Base-by-base conservation (phyloP, 2,329 filamentous ascomycete species). In the Pseudopyricularia javanii region DNA sequence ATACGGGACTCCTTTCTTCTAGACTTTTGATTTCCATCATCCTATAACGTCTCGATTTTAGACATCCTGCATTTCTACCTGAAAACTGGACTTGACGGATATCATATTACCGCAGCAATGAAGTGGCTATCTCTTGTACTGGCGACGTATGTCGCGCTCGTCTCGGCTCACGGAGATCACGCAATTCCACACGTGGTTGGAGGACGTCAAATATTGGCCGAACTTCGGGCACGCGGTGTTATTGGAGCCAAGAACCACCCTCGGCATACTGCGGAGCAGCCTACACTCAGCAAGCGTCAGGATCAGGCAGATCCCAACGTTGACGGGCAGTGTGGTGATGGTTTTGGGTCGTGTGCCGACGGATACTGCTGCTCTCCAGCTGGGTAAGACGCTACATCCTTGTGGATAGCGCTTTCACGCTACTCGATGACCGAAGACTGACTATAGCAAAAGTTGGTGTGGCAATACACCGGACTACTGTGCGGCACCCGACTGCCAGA, bases 401-500 rank as follows among this genome's bases (percentile, higher is more conserved):
- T 3, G 30, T 32, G 15, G 34, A n/a, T n/a, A 15, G 43, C 17
- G 4, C 5, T 9, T 30, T 4, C 28, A 47, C 17, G 3, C 5
- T 11, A 20, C 14, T 17, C 37, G 53, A 58, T 59, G 52, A 60
- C 57, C 20, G 17, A 17, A 20, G 30, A 24, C 33, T 11, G 24
- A 37, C 20, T 2, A 11, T 17, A 3, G 30, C 22, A 15, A 50
- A n/a, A 76, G 74, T 45, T 81, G 74, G 70, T 82, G 79, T 56
- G 79, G 79, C 50, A 70, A 63, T n/a, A 71, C 68, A 4, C 62
- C 62, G 11, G 72, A 76, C 2, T 80, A 82, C 64, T 85, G 82
- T 65, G 71, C 72, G 30, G 74, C 79, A 20, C 82, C 82, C 2
- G 74, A 80, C 52, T 85, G 82, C 60, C 73, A 79, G 61, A 78